Evolutionary conservation across 768 basidiomycete species (phyloP).

Genomic region (Tulasnella sp.): DNA sequence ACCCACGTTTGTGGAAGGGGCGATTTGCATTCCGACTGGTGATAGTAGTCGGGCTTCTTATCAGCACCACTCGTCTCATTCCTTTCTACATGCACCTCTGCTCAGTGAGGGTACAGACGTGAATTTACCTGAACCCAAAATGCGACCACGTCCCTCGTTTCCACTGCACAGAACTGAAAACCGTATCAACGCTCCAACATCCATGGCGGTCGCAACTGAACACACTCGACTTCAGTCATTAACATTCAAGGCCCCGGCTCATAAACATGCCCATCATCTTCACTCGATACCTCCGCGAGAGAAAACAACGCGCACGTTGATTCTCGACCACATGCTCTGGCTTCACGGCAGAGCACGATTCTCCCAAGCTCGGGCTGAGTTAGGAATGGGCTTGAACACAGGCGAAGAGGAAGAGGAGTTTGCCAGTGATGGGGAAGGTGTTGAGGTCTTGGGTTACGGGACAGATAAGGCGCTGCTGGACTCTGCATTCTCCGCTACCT

Average conservation of each 20-base stretch:
- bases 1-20: too few species aligned
- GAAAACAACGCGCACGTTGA: constrained; percentile 78
- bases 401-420: constrained; percentile 14
- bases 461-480: constrained; percentile 2
- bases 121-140: neutral
- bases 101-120: too few species aligned
- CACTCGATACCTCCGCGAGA: constrained; percentile 78
- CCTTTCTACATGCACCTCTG: too few species aligned
- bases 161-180: neutral
- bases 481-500: neutral
- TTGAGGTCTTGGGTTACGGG: constrained; percentile 11
- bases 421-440: constrained; percentile 13
- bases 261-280: constrained; percentile 78
- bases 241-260: constrained; percentile 33
- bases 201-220: neutral
- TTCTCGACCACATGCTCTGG: constrained; percentile 81
- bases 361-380: constrained; percentile 70
- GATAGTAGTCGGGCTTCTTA: too few species aligned
- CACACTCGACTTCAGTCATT: constrained; percentile 2
- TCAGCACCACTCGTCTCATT: too few species aligned
- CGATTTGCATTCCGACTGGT: too few species aligned
- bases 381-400: constrained; percentile 32
- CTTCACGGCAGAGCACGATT: constrained; percentile 69
- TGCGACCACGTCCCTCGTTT: constrained; percentile 1
- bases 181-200: neutral